Evolutionary conservation across 108 stramenopile genomes (phyloP).

Genomic region (Nitzschia inconspicua): DNA sequence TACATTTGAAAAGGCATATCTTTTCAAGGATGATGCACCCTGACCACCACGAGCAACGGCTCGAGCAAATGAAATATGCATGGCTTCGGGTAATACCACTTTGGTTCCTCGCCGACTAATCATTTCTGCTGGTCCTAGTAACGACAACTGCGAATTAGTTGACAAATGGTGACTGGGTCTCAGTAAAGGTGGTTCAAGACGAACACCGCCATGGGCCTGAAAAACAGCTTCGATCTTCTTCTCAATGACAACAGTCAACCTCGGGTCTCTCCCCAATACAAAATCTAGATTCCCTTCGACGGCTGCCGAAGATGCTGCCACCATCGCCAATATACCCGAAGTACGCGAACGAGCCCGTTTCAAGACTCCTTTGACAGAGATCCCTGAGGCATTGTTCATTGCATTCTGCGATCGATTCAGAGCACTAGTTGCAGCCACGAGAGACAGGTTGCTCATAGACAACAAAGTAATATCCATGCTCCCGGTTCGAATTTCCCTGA

Average conservation of each 20-base stretch:
- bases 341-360: constrained; percentile 61
- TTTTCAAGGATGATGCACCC: constrained; percentile 59
- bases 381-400: constrained; percentile 47
- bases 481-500: constrained; percentile 30
- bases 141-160: constrained; percentile 2
- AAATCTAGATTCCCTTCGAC: constrained; percentile 53
- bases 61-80: constrained; percentile 69
- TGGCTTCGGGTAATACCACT: constrained; percentile 61
- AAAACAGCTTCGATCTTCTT: constrained; percentile 44
- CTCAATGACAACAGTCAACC: constrained; percentile 51
- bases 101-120: constrained; percentile 53
- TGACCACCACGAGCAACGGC: constrained; percentile 66
- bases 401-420: constrained; percentile 55
- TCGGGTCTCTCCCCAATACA: constrained; percentile 67
- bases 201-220: constrained; percentile 68
- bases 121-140: constrained; percentile 59
- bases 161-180: constrained; percentile 49
- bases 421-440: constrained; percentile 61
- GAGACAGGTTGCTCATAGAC: constrained; percentile 66
- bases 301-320: constrained; percentile 61
- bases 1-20: constrained; percentile 65
- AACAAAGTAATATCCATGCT: constrained; percentile 25
- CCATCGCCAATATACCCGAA: constrained; percentile 62
- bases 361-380: constrained; percentile 55
- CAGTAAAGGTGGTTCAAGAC: constrained; percentile 54